Evolutionary conservation across 352 stramenopile species (phyloP), one percentile per base, ranked within the genome.

Genomic region (Phytophthora colocasiae): DNA sequence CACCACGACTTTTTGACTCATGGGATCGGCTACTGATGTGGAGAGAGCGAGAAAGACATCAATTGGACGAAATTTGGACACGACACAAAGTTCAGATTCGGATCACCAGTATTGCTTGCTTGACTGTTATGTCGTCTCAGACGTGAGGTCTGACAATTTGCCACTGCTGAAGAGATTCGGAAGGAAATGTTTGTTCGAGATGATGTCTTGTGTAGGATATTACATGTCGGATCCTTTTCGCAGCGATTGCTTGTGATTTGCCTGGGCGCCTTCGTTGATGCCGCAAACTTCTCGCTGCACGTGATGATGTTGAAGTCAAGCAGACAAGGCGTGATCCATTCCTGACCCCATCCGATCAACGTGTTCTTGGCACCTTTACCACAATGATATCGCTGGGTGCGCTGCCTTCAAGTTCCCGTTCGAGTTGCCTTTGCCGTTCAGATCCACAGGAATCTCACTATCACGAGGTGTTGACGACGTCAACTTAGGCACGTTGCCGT

Each of bases 11-110:
- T 36, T 49, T 50, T 19, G 14, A 34, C 24, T 50, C 24, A 10
- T 36, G 5, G 12, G 38, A 43, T 43, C 38, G 38, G 38, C 38
- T 19, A 14, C 31, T 55, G 40, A 62, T 62, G 31, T 24, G 41
- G 29, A 41, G 36, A 41, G 36, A 41, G 19, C 38, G 38, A 43
- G 12, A n/a, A 19, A 19, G 14, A 43, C 14, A 32, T 2, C 41
- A 47, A 47, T n/a, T 32, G 10, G 19, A 50, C 44, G 44, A 50
- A 26, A 36, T 38, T 15, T 39, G 26, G 45, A 39, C 26, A 51
- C 45, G 44, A 36, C 31, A 36, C 3, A 36, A 14, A 2, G 7
- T 34, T 9, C 31, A 31, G 27, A 10, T 34, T 34, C 29, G 1
- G 29, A 34, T 10, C 29, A 9, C 6, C 29, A 34, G 10, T 6